These are phyloP conservation scores for Dactylellina sp. DNA, from an alignment of 2,329 filamentous ascomycete species.

Conservation along the genomic window DNA sequence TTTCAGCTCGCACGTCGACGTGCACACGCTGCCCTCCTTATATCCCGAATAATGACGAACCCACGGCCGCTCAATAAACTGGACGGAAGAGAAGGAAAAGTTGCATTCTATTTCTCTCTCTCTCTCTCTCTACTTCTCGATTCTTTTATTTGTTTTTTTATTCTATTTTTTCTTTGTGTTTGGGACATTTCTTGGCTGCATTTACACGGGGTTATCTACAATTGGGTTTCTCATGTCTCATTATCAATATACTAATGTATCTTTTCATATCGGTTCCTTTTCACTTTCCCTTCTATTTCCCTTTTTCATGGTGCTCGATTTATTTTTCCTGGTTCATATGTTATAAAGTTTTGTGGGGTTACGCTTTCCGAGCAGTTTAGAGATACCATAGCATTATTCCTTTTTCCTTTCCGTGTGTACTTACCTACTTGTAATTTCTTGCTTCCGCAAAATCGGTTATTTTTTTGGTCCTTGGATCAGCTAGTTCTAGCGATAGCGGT, in stretches of 20 bases:
- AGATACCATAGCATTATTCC: slow-evolving; percentile 50
- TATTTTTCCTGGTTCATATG: slow-evolving; percentile 30
- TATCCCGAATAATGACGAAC: slow-evolving; percentile 53
- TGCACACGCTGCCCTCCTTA: slow-evolving; percentile 35
- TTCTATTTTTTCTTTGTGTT: slow-evolving; percentile 39
- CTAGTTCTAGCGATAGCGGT: slow-evolving; percentile 7
- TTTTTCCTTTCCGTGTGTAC: slow-evolving; percentile 25
- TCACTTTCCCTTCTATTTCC: slow-evolving; percentile 21
- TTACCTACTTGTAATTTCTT: slow-evolving; percentile 37
- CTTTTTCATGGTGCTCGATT: slow-evolving; percentile 31
- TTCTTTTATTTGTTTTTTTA: slow-evolving; percentile 14
- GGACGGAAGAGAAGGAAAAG: slow-evolving; percentile 56
- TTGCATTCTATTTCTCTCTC: slow-evolving; percentile 48
- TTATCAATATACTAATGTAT: slow-evolving; percentile 51
- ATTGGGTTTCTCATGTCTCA: slow-evolving; percentile 52
- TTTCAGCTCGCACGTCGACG: slow-evolving; percentile 51
- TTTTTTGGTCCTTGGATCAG: slow-evolving; percentile 8
- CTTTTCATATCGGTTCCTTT: slow-evolving; percentile 30
- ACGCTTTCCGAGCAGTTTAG: slow-evolving; percentile 42
- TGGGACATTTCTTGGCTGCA: slow-evolving; percentile 55
- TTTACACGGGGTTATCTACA: slow-evolving; percentile 57
- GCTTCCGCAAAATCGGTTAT: slow-evolving; percentile 1
- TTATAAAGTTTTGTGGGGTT: slow-evolving; percentile 39
- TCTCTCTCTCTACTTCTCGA: slow-evolving; percentile 29
- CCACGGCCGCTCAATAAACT: slow-evolving; percentile 57